Conservation (phyloP, 371 early-diverging fungal species). For the Rhizopus arrhizus region DNA sequence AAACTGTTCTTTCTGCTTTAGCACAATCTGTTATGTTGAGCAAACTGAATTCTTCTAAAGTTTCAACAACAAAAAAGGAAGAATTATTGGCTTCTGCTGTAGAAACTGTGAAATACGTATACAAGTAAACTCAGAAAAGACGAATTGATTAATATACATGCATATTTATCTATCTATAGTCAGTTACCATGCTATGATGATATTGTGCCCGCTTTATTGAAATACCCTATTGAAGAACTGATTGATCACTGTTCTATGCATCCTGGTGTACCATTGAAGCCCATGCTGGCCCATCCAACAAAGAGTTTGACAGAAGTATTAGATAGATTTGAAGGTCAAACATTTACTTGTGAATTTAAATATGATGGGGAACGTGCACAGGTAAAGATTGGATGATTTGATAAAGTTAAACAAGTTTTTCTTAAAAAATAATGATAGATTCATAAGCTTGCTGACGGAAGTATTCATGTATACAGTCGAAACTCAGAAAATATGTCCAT, state of each 20-base stretch:
- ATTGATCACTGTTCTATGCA: constrained; percentile 80
- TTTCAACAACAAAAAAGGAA: constrained; percentile 57
- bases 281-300: constrained; percentile 99
- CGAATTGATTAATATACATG: not conserved
- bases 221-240: constrained; percentile 71
- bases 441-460: constrained; percentile 79
- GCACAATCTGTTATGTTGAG: constrained; percentile 77
- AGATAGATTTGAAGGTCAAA: constrained; percentile 88
- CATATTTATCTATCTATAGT: constrained; percentile 36
- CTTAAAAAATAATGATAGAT: constrained; percentile 53
- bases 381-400: constrained; percentile 36
- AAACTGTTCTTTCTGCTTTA: constrained; percentile 88
- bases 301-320: constrained; percentile 93
- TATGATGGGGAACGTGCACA: constrained; percentile 99
- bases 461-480: constrained; percentile 87
- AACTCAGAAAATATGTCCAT: constrained; percentile 96
- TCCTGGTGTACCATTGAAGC: constrained; percentile 98
- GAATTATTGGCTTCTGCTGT: constrained; percentile 69
- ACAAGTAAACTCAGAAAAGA: constrained; percentile 61
- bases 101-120: constrained; percentile 85
- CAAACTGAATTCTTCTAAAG: constrained; percentile 42
- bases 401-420: not conserved
- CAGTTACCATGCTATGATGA: constrained; percentile 90
- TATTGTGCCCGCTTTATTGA: constrained; percentile 84
- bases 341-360: constrained; percentile 99